Evolutionary conservation across 345 rosid species (phyloP).

Genomic region (Excoecaria agallocha): DNA sequence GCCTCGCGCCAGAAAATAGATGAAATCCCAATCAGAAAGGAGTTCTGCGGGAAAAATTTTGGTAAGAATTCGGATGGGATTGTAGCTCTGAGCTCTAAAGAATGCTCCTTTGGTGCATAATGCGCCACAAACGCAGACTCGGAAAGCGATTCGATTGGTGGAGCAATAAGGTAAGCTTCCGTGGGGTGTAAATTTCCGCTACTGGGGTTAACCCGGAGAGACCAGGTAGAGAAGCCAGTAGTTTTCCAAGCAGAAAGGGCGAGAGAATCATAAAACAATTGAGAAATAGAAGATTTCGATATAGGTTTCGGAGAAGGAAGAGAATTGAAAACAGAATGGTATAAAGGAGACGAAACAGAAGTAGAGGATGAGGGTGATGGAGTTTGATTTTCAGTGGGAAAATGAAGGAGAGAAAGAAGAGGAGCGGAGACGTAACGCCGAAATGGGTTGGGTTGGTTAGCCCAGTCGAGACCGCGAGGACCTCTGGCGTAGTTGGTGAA

Average conservation of each 20-base stretch:
- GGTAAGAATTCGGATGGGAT: slow-evolving; percentile 48
- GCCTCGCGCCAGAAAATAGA: slow-evolving; percentile 94
- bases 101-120: slow-evolving; percentile 76
- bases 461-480: slow-evolving; percentile 90
- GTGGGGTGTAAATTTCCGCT: slow-evolving; percentile 92
- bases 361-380: neutral
- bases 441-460: slow-evolving; percentile 88
- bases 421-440: slow-evolving; percentile 72
- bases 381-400: slow-evolving; percentile 20
- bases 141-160: slow-evolving; percentile 48
- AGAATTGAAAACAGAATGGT: slow-evolving; percentile 53
- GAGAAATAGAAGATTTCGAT: slow-evolving; percentile 58
- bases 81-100: slow-evolving; percentile 69
- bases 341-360: slow-evolving; percentile 33
- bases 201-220: slow-evolving; percentile 92
- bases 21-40: slow-evolving; percentile 64
- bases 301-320: slow-evolving; percentile 62
- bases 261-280: slow-evolving; percentile 61
- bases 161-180: slow-evolving; percentile 70
- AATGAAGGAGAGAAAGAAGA: slow-evolving; percentile 51
- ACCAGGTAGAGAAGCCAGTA: slow-evolving; percentile 75
- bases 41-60: slow-evolving; percentile 44
- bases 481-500: slow-evolving; percentile 69
- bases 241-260: slow-evolving; percentile 94
- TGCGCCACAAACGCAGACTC: slow-evolving; percentile 65